A percentile compares a stretch with the other conserved stretches of the same genome.
phyloP scores from a whole-genome alignment of 352 stramenopile species.

The Phytopythium mirpurense region DNA sequence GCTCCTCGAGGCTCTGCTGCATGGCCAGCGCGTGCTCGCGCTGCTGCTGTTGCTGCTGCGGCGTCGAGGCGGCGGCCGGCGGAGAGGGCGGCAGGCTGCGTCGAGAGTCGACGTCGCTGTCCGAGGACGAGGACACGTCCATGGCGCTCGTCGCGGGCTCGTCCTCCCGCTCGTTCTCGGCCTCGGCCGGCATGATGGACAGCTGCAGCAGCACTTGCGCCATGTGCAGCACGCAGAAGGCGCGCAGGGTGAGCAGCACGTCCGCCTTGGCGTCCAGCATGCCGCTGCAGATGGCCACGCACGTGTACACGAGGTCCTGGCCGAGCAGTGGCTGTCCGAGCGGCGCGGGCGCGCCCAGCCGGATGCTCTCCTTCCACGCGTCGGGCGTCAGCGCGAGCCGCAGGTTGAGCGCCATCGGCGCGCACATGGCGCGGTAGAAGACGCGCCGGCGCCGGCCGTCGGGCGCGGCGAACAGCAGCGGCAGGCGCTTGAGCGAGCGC shows the following conservation, averaged over 20 bases:
- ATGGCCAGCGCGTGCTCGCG: slow-evolving; percentile 18
- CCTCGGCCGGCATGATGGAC: slow-evolving; percentile 44
- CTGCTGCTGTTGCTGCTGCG: slow-evolving; percentile 14
- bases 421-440: slow-evolving; percentile 48
- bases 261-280: slow-evolving; percentile 75
- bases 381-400: slow-evolving; percentile 34
- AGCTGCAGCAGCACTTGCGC: slow-evolving; percentile 72
- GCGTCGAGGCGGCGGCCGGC: no score
- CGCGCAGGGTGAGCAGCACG: slow-evolving; percentile 74
- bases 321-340: slow-evolving; percentile 57
- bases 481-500: slow-evolving; percentile 46
- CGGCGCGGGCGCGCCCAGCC: slow-evolving; percentile 40
- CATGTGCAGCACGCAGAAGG: slow-evolving; percentile 75
- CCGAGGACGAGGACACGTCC: not conserved
- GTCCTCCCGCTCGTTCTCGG: slow-evolving; percentile 38
- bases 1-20: slow-evolving; percentile 34
- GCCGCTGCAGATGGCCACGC: slow-evolving; percentile 69
- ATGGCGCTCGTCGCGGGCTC: no score
- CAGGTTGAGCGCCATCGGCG: slow-evolving; percentile 42
- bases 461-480: slow-evolving; percentile 36
- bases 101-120: slow-evolving; percentile 10
- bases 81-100: slow-evolving; percentile 5
- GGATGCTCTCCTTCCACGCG: slow-evolving; percentile 44
- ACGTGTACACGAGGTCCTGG: slow-evolving; percentile 74
- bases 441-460: slow-evolving; percentile 34